Evolutionary conservation across 2,329 filamentous ascomycete genomes (phyloP), one percentile per base, ranked within the genome.

Genomic region (Endothia cerciana): DNA sequence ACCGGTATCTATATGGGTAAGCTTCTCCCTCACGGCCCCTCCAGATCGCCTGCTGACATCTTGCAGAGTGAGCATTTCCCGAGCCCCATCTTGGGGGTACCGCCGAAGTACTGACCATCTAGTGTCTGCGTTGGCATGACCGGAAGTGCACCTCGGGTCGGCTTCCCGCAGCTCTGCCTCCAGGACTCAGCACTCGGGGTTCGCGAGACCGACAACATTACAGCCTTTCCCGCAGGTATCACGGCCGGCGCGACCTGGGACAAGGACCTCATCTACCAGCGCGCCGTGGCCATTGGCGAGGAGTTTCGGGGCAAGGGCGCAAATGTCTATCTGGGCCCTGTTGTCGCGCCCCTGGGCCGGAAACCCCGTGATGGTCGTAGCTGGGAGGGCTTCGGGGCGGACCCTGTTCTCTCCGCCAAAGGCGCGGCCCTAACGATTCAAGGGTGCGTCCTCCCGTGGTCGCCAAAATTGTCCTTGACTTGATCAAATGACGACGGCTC

Each of bases 161-260:
- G 90, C 1, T 89, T 94, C 68, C 89, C 90, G 1, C 86, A 88
- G 70, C 81, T 93, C 6, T 92, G 89, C 72, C 79, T 92, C 3
- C 88, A 92, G 69, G 91, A 94, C 74, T 87, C 87, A 0, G 89
- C 90, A 1, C 80, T 90, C 41, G 91, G 92, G 1, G 81, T 95
- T 17, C 86, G 90, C 36, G 86, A 86, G n/a, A 87, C 90, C 0
- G 90, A 93, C 69, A 87, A 91, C 67, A 87, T 89, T 62, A 93
- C 91, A 0, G 90, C 87, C 0, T 95, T 94, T 71, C 91, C 92
- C 0, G 85, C 91, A 10, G 91, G 91, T n/a, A 91, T 94, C 70
- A 93, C 89, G 0, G 85, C 85, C 1, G 91, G 89, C 22, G 90
- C 90, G 2, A 93, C 91, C 0, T 93, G 88, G 74, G 89, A 91